These are phyloP conservation scores for Rhodotorula glutinis DNA, from an alignment of 1,284 basidiomycete species.

Conservation along the genomic window DNA sequence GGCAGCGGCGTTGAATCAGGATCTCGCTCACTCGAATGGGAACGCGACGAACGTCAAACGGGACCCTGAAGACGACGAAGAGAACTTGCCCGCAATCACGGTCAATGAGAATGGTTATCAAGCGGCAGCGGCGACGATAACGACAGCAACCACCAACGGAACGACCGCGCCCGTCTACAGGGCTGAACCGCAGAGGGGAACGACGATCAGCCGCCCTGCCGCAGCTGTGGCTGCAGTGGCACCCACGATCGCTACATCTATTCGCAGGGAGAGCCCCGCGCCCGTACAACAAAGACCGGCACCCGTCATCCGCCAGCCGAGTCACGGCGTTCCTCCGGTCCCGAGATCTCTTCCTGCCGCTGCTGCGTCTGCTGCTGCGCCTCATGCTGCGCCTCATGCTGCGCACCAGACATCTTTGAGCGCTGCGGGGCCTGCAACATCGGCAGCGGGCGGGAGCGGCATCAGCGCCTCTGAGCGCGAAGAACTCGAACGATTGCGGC, in stretches of 20 bases:
- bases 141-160: too few species aligned
- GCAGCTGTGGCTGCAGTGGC: too few species aligned
- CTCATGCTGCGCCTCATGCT: too few species aligned
- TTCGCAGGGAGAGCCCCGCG: neutral
- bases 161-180: constrained; percentile 7
- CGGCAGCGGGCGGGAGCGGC: neutral
- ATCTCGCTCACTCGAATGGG: neutral
- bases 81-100: constrained; percentile 29
- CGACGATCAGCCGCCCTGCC: neutral
- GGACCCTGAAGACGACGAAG: constrained; percentile 17
- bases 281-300: too few species aligned
- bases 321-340: too few species aligned
- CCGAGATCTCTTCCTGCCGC: too few species aligned
- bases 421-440: neutral
- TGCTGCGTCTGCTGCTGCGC: too few species aligned
- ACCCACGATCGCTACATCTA: neutral
- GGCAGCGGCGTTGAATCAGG: neutral
- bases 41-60: neutral
- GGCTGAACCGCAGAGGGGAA: constrained; percentile 14
- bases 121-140: too few species aligned
- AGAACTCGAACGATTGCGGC: constrained; percentile 25
- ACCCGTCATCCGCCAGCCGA: too few species aligned
- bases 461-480: constrained; percentile 4
- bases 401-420: neutral
- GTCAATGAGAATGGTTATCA: neutral